Base-by-base conservation (phyloP, 441 rosid species). In the Kokia cookei region DNA sequence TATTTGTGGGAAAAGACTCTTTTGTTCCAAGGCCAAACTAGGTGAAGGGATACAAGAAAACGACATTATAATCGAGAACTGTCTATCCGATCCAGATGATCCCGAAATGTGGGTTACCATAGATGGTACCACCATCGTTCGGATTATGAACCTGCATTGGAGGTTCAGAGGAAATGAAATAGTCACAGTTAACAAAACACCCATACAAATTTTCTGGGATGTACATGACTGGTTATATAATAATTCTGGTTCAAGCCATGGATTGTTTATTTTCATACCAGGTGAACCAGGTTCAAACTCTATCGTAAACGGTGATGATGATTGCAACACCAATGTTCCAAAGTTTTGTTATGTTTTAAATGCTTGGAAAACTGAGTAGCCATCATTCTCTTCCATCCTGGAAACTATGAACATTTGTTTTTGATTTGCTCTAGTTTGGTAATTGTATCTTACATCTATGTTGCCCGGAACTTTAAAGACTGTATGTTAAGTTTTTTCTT, bases 181-280 rank as follows among this genome's bases (percentile, higher is more conserved):
- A 5, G 82, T 93, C 69, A 80, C 82, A 1, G 78, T 87, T 27
- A 77, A 79, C 12, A 76, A 87, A 29, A 73, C 76, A 11, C 72
- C 76, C 0, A 48, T 93, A 17, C 86, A 93, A 32, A 81, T 93
- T 14, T 91, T 83, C 24, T 91, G 98, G 94, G 96, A 93, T 3
- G 94, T 93, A 43, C 94, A 93, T 63, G 98, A 89, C 62, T 88
- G 97, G 98, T 58, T 93, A 76, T 93, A 88, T n/a, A 82, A 76
- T 29, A 63, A 72, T 3, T 65, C 87, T 0, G 84, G 84, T 37
- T 78, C 88, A 1, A 79, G 88, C 19, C 81, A 82, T 35, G 98
- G 90, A 1, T 73, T 88, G 64, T 93, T 93, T 58, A 86, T 91
- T 40, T 86, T 93, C 72, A 89, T 84, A 60, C 92, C 92, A 51